These are phyloP conservation scores for Alnus rubra DNA, from an alignment of 306 rosid species.

Conservation along the genomic window DNA sequence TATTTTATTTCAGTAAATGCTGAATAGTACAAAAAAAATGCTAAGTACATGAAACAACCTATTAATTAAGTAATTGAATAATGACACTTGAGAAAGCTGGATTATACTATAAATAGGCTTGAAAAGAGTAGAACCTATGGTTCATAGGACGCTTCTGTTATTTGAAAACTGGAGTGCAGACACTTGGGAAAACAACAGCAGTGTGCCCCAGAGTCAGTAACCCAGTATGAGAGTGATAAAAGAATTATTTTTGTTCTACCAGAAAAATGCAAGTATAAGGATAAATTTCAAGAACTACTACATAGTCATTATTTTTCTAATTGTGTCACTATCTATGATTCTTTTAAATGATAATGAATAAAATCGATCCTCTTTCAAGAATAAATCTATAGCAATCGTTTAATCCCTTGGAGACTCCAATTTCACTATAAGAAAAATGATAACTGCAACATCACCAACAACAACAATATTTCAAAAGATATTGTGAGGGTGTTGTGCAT, in stretches of 20 bases:
- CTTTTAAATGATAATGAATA: no score
- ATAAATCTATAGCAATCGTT: no score
- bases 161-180: background rate
- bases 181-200: background rate
- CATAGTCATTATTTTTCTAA: no score
- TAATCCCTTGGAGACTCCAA: no score
- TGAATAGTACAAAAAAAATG: background rate
- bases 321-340: no score
- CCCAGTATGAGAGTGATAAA: background rate
- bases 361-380: no score
- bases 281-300: no score
- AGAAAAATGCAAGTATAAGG: no score
- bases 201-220: background rate
- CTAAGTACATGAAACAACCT: background rate
- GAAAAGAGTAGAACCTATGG: background rate
- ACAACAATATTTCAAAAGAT: no score
- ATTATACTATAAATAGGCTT: background rate
- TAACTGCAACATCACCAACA: no score
- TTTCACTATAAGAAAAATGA: no score
- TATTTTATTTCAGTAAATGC: background rate
- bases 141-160: background rate
- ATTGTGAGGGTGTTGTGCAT: no score
- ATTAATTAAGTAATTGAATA: background rate
- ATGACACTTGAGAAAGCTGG: background rate
- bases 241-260: background rate